Evolutionary conservation across 441 rosid genomes (phyloP).

Genomic region (Raphanus hybrid): DNA sequence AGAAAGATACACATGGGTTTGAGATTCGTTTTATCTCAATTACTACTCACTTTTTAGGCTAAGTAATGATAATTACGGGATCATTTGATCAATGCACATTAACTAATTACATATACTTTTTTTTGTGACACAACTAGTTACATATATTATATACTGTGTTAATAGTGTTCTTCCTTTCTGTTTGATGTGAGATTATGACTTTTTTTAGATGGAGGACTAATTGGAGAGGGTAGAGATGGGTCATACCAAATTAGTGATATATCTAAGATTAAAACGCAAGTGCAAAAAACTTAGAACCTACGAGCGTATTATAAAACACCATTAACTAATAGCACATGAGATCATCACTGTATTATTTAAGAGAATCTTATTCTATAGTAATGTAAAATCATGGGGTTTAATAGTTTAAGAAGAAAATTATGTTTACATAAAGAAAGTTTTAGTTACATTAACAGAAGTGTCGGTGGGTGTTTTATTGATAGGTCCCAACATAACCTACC

Average conservation of each 20-base stretch:
- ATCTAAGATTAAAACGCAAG: neutral
- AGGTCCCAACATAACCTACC: constrained; percentile 39
- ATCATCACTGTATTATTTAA: neutral
- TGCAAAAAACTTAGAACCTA: neutral
- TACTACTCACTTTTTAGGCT: constrained; percentile 29
- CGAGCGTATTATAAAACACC: constrained; percentile 3
- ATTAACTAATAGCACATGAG: constrained; percentile 4
- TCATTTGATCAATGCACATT: constrained; percentile 24
- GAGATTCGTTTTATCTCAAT: constrained; percentile 19
- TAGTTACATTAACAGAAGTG: constrained; percentile 37
- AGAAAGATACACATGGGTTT: constrained; percentile 18
- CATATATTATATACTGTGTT: neutral
- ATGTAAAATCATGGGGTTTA: neutral
- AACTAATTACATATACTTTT: neutral
- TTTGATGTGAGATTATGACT: neutral
- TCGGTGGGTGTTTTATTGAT: constrained; percentile 43
- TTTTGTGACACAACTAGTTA: too few relatives aligned
- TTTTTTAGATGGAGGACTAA: too few relatives aligned
- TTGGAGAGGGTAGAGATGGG: neutral
- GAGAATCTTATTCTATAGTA: neutral
- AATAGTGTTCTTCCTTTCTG: neutral
- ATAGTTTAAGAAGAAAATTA: neutral
- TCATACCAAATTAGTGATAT: neutral
- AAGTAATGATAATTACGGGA: constrained; percentile 20
- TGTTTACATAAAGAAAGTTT: neutral